Evolutionary conservation across 164 flowering plant genomes (phyloP), one percentile per base, ranked within the genome.

Genomic region (Sedum album): DNA sequence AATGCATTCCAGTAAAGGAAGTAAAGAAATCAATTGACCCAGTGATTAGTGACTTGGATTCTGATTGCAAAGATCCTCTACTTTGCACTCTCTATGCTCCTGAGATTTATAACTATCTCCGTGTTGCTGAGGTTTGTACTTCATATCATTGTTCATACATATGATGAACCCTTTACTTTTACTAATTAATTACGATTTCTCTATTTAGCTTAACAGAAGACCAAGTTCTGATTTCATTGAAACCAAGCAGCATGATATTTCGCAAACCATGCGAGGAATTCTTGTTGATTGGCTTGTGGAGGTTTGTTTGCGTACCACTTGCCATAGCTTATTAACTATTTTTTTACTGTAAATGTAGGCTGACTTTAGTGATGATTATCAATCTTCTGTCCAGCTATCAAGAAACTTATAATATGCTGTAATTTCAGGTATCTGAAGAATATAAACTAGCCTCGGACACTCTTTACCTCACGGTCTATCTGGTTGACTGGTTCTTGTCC

Each of bases 241-340:
- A 69, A 78, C 71, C 46, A 41, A 88, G 63, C 99, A 92, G 76
- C 73, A 73, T 35, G 97, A 92, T 74, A 83, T 95, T 72, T 83
- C 89, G 26, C 83, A 83, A 51, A 75, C 79, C 75, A 95, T 95
- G 99, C 77, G 99, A 18, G 90, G 85, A 11, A 89, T 92, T 72
- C 75, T 95, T 53, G 76, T 95, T 75, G 97, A 95, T 80, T 95
- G 99, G 99, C 99, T 95, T 78, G 97, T 95, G 70, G 99, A 95
- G 97, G 99, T 92, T 72, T 46, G 88, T 71, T 23, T 66, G 20
- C 23, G 8, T 67, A 61, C 23, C 20, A 38, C 38, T 51, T 28
- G 6, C 11, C 30, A 39, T 41, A 25, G 15, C n/a, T 61, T 31
- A 38, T 48, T 17, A 36, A 55, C 44, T 15, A 33, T 55, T 35